Evolutionary conservation across 2,329 filamentous ascomycete species (phyloP).

Genomic region (Nothophoma quercina): DNA sequence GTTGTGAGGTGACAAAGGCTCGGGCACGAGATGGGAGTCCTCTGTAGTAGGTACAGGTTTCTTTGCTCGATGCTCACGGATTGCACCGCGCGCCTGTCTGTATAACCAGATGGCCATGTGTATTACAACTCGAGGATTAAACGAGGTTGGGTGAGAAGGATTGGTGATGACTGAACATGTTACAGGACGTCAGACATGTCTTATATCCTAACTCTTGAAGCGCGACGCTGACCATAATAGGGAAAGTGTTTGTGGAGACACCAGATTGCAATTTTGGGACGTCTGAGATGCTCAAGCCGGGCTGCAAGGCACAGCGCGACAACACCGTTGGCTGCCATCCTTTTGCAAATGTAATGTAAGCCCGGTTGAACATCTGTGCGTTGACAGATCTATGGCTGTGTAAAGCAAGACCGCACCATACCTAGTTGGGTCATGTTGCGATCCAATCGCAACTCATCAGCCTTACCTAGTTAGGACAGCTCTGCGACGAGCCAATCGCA

Average conservation of each 20-base stretch:
- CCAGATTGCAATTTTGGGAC: neutral
- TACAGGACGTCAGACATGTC: neutral
- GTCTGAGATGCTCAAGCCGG: neutral
- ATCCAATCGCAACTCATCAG: slow-evolving; percentile 24
- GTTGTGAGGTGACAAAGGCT: slow-evolving; percentile 14
- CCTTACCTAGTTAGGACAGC: slow-evolving; percentile 7
- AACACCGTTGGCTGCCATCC: neutral
- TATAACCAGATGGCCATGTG: slow-evolving; percentile 28
- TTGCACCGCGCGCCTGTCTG: slow-evolving; percentile 36
- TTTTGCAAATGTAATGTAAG: neutral
- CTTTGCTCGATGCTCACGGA: slow-evolving; percentile 29
- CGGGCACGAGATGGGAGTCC: slow-evolving; percentile 33
- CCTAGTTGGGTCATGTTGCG: slow-evolving; percentile 24
- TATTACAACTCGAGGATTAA: neutral
- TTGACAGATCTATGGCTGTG: slow-evolving; percentile 3
- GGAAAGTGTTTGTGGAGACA: slow-evolving; percentile 1
- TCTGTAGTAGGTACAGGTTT: slow-evolving; percentile 32
- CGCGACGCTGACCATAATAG: slow-evolving; percentile 7
- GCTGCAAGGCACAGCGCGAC: neutral
- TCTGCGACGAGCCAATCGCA: slow-evolving; percentile 16
- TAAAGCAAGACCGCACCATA: slow-evolving; percentile 4
- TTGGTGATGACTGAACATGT: neutral
- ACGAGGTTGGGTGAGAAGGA: neutral
- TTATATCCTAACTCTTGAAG: slow-evolving; percentile 1
- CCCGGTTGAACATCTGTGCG: neutral